phyloP scores from a whole-genome alignment of 116 monocot species.

The Phalaenopsis hybrid region DNA sequence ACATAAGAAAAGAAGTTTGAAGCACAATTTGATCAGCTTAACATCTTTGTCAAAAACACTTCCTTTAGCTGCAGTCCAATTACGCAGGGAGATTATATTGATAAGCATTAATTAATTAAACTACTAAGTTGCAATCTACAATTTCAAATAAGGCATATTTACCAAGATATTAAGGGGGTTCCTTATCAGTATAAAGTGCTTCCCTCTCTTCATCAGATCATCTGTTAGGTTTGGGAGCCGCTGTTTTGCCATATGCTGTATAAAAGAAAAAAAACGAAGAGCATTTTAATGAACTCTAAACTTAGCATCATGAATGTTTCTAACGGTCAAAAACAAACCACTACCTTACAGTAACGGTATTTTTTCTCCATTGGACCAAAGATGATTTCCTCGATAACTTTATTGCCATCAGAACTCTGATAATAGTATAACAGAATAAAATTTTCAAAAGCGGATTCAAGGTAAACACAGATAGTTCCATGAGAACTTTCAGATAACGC shows the following conservation, averaged over 20 bases:
- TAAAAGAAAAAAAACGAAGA: slow-evolving; percentile 2
- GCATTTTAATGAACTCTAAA: background rate
- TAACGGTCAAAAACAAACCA: slow-evolving; percentile 1
- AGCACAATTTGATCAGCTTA: background rate
- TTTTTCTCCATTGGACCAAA: slow-evolving; percentile 71
- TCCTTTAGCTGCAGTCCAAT: background rate
- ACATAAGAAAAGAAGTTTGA: background rate
- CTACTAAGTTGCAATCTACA: background rate
- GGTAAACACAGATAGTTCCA: background rate
- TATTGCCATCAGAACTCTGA: slow-evolving; percentile 76
- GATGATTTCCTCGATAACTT: slow-evolving; percentile 66
- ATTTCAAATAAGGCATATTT: slow-evolving; percentile 11
- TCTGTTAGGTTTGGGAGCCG: slow-evolving; percentile 45
- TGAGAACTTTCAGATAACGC: background rate
- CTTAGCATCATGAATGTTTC: background rate
- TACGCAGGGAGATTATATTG: background rate
- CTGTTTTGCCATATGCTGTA: slow-evolving; percentile 83
- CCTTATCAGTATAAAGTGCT: slow-evolving; percentile 91
- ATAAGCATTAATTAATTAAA: background rate
- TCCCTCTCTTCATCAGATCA: slow-evolving; percentile 92
- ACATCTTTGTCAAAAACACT: background rate
- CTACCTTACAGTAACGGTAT: slow-evolving; percentile 92
- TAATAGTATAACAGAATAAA: background rate
- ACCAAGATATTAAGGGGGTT: slow-evolving; percentile 87
- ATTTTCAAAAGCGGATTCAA: background rate